Base-by-base conservation (phyloP, 2,329 filamentous ascomycete species). In the Cladosporium sp. region DNA sequence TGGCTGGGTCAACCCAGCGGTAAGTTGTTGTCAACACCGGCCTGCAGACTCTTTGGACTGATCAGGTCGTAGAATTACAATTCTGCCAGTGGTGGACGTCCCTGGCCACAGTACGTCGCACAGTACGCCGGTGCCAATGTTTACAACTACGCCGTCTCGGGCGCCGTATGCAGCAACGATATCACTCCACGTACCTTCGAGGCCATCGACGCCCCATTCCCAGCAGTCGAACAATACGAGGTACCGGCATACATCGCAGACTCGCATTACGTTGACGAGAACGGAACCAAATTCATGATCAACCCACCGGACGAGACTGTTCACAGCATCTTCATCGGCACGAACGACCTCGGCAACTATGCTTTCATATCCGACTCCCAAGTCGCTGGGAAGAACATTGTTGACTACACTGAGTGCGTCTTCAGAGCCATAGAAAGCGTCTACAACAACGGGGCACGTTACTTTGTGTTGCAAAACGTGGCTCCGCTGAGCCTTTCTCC, bases 321-420 rank as follows among this genome's bases (percentile, higher is more conserved):
- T 2, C 91, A 89, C 61, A 77, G 82, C 1, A 78, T 91, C 44
- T 91, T 85, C 85, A 89, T 91, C 59, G 88, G 88, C 3, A 90
- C 86, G 19, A 92, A 92, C 63, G 88, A 93, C 61, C 72, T 92
- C 8, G 86, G 87, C 18, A 75, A 73, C 51, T 68, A 75, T 45
- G 84, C 78, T 7, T 85, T 90, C 62, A 65, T 91, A 27, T 81
- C 77, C 4, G 84, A 89, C 62, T 75, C 73, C 19, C 83, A 89
- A 63, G 67, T 76, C 4, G 59, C 70, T 0, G 79, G 77, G 11
- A 82, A 80, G 19, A 84, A 79, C 2, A 75, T 90, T 5, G 71
- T 75, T 1, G 77, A 84, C 61, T 89, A 84, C 61, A 75, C 83
- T 3, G 78, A 84, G 55, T 91, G 87, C 62, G 73, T 89, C 1